Evolutionary conservation across 371 early-diverging fungal genomes (phyloP), one percentile per base, ranked within the genome.

Genomic region (Umbelopsis sp.): DNA sequence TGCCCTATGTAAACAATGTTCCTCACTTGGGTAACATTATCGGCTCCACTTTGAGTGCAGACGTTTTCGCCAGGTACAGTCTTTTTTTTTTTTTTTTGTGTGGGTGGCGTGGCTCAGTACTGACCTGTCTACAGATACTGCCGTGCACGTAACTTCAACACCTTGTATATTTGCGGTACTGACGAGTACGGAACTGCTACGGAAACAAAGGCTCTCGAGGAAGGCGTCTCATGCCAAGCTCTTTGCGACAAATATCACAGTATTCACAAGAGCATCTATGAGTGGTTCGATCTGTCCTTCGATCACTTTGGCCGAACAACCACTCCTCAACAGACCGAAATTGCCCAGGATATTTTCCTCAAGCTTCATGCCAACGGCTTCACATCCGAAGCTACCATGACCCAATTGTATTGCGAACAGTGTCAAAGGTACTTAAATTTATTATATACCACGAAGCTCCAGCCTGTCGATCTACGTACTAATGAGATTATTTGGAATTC

Each of bases 171-270:
- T 53, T 97, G 98, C 81, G 99, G 99, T 71, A 99, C 99, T 2
- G 99, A 99, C 80, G 99, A 99, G 84, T 99, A 99, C 80, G 99
- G 99, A 66, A 99, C 99, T 32, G 99, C 99, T 12, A 99, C 99
- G 5, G 99, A 99, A 85, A 99, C 99, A 52, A 98, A 97, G 80
- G 99, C 99, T 7, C 79, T 99, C 37, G 93, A 97, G 72, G 97
- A 97, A 72, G 92, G 92, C 10, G 83, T 94, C 9, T 82, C 93
- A 22, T 98, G 98, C 77, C 88, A 91, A 71, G 97, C 91, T 67
- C 90, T 99, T 29, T 99, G 99, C 80, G 97, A 98, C 83, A 97
- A 97, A 82, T 99, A 99, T 84, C 82, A 94, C 76, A 87, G 86
- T 10, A 78, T 97, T 63, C 99, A 99, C 83, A 86, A 80, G 65